Base-by-base conservation (phyloP, 2,329 filamentous ascomycete species). In the Ophiocordyceps australis region DNA sequence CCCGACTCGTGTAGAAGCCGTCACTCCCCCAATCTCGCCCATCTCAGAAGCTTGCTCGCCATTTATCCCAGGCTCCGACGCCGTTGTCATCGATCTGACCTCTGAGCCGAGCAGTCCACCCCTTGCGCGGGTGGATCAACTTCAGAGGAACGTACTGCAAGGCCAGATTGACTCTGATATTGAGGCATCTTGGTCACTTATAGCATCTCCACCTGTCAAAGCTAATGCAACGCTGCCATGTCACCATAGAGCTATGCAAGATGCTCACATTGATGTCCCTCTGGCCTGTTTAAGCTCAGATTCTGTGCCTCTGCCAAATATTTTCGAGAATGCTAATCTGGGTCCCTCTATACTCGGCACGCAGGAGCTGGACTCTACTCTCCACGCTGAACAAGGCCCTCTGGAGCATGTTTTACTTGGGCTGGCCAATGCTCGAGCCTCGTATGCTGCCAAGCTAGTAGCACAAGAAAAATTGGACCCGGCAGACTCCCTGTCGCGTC, bases 51-150 rank as follows among this genome's bases (percentile, higher is more conserved):
- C 35, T 6, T 4, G 28, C 11, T 29, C 27, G 7, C 26, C 28
- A 1, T 45, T 39, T 25, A 16, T 42, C n/a, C 45, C 41, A 1
- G 22, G 29, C 7, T 20, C 26, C 2, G 28, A 32, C 1, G 30
- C 30, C 14, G 31, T 35, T 5, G 11, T 35, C 4, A 38, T 52
- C 4, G 40, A 46, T 19, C 27, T 45, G 2, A 40, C 40, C 16
- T 47, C 46, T 1, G 46, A 47, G 3, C 43, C 49, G 9, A 31
- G 22, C 10, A 50, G 35, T 14, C 43, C 45, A 3, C n/a, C 23
- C 6, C 24, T 29, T 4, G 4, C 15, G 2, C 14, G 21, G 2
- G 23, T 6, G 23, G 38, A 23, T 25, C 28, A 5, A 4, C 14
- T 7, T 17, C 13, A 20, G 14, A 12, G 18, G 18, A 25, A 22